Base-by-base conservation (phyloP, 345 rosid genomes). In the Nephelium lappaceum region DNA sequence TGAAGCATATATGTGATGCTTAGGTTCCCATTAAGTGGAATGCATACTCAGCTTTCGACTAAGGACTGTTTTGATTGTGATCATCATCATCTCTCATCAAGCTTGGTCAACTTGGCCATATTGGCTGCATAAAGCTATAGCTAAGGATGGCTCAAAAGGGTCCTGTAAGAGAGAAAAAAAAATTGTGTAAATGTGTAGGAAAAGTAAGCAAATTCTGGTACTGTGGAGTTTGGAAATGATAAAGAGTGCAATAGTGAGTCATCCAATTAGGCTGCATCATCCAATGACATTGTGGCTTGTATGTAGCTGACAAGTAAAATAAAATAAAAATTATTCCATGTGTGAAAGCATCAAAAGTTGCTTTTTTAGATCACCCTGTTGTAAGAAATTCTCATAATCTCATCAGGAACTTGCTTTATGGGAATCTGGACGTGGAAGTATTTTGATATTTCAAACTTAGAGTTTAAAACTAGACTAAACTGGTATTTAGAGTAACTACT, bases 31-130 rank as follows among this genome's bases (percentile, higher is more conserved):
- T 51, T 79, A 19, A 88, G 89, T 89, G 91, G 91, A 85, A 83
- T 85, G 85, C 93, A 77, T 61, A 85, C 86, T 89, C 90, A 85
- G 83, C 86, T 81, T 55, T 78, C 88, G 43, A 87, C 89, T 84
- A 64, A 73, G 73, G 27, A 45, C 51, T 8, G 5, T 60, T 60
- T 60, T 63, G 73, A 79, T 82, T 75, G 77, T 67, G 82, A 73
- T 81, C 25, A 67, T 72, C 71, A 65, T n/a, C 63, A 65, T 45
- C 51, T 3, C 12, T 9, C 60, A 57, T 60, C 57, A 57, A 53
- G 41, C 77, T 73, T 12, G 67, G 82, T 83, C 89, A 83, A 86
- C 83, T 85, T 88, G 91, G 83, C 89, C 85, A 57, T 66, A 25
- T 65, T 79, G 80, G 58, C 53, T 75, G 76, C 82, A 60, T 76